Evolutionary conservation across 2,329 filamentous ascomycete species (phyloP), one percentile per base, ranked within the genome.

Genomic region (Aureobasidium vineae): DNA sequence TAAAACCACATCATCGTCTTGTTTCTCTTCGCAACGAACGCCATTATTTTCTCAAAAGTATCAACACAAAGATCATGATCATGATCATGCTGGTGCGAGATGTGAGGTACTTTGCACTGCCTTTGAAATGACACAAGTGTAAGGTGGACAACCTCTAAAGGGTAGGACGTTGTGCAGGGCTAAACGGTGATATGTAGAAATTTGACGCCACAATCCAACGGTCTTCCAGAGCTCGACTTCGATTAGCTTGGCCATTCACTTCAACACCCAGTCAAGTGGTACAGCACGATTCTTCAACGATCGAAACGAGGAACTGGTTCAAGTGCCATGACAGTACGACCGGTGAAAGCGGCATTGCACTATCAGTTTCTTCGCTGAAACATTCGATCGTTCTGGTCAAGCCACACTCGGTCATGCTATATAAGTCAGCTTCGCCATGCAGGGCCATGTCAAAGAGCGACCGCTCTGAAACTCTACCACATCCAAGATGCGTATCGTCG

Each of bases 401-500:
- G 33, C 23, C 16, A 19, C 7, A 21, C 21, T 36, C 16, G 1
- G 21, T 4, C 36, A 26, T 56, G 52, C n/a, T 63, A 63, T 63
- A 63, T 31, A 52, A 23, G 3, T 13, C 19, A 23, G 21, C 16
- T n/a, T 21, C 26, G 36, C 45, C 45, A 43, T n/a, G 36, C 6
- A 23, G 45, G 15, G 33, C 45, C 33, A 7, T 28, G 31, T 10
- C 15, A 5, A 10, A n/a, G 15, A 28, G 59, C 33, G n/a, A 52
- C 11, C 15, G 19, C 4, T 15, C 36, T 41, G 6, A n/a, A 21
- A 16, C 7, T 13, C 31, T 3, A 36, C 19, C 21, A 23, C 13
- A 47, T 26, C 23, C 60, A 66, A 52, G 13, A 66, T 66, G 65
- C 65, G 65, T 63, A 3, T 61, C 19, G 3, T 53, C 16, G 56